Conservation (phyloP, 352 stramenopile species). For the Phytophthora kernoviae region DNA sequence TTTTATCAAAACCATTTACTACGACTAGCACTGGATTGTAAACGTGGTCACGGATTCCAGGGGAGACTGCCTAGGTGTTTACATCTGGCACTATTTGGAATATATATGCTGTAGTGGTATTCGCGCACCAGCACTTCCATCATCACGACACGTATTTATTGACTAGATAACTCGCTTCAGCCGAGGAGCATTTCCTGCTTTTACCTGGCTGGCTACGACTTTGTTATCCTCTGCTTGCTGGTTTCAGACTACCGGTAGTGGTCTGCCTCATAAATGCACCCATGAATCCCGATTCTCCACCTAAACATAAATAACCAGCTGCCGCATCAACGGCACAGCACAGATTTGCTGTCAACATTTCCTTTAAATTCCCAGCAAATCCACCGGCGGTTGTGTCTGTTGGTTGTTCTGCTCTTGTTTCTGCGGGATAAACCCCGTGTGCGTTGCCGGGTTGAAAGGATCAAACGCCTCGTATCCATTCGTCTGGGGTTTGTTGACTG, state of each 20-base stretch:
- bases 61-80: too few species aligned
- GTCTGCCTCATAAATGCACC: constrained; percentile 1
- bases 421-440: constrained; percentile 13
- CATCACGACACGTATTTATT: too few species aligned
- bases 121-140: too few species aligned
- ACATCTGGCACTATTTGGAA: too few species aligned
- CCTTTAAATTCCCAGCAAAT: constrained; percentile 50
- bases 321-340: background rate
- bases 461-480: constrained; percentile 41
- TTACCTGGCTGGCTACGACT: too few species aligned
- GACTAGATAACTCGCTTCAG: too few species aligned
- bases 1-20: too few species aligned
- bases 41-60: too few species aligned
- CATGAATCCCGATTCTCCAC: background rate
- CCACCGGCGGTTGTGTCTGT: constrained; percentile 31
- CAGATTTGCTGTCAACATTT: background rate
- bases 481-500: constrained; percentile 20
- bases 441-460: constrained; percentile 42
- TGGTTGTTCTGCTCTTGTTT: constrained; percentile 32
- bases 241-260: background rate
- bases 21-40: too few species aligned
- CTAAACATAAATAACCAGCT: constrained; percentile 3
- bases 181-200: too few species aligned
- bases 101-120: too few species aligned
- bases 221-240: too few species aligned